A percentile compares a stretch with the other conserved stretches of the same genome.
Conservation (phyloP, 345 rosid species). For the Salix exigua region DNA sequence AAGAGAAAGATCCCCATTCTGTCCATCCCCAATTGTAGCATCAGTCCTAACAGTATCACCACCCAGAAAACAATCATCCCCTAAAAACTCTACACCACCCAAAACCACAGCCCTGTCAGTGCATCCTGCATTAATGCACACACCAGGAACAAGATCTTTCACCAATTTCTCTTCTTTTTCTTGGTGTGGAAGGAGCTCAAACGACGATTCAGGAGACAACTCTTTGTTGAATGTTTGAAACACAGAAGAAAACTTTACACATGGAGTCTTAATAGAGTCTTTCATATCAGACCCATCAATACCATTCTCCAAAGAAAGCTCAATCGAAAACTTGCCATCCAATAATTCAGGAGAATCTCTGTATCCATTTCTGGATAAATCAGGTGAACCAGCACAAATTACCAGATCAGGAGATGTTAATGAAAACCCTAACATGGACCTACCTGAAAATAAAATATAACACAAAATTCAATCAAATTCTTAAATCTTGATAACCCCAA, state of each 20-base stretch:
- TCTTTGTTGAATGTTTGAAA: conserved; percentile 53
- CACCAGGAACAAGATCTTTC: conserved; percentile 19
- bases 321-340: conserved; percentile 36
- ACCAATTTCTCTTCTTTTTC: conserved; percentile 11
- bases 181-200: conserved; percentile 57
- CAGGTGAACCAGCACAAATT: conserved; percentile 65
- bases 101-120: conserved; percentile 23
- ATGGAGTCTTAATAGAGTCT: conserved; percentile 29
- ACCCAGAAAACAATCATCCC: conserved; percentile 40
- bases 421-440: conserved; percentile 57
- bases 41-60: conserved; percentile 41
- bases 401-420: conserved; percentile 74
- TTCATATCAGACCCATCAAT: conserved; percentile 37
- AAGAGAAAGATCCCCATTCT: conserved; percentile 23
- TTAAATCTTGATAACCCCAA: neutral
- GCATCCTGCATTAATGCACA: conserved; percentile 48
- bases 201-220: conserved; percentile 74
- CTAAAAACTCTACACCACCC: conserved; percentile 30
- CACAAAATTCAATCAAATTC: neutral
- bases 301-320: conserved; percentile 81
- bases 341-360: conserved; percentile 47
- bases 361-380: conserved; percentile 34
- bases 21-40: conserved; percentile 28
- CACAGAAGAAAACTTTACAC: conserved; percentile 64
- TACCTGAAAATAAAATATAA: conserved; percentile 38